phyloP scores from a whole-genome alignment of 805 yeast genomes.

The Nakazawaea wyomingensis region DNA sequence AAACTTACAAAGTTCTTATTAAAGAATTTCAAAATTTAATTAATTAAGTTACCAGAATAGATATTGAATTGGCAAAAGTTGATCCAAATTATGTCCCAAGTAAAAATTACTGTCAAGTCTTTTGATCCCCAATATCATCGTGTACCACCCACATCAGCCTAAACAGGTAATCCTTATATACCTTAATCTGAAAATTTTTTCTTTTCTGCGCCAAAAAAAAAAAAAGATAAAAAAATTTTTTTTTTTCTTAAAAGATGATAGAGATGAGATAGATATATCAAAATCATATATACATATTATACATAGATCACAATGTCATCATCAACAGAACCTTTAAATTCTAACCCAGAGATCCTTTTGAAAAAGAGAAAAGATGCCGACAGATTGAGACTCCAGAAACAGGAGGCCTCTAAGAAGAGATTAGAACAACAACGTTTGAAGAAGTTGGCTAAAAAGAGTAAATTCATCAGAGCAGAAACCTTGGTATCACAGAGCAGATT shows the following conservation, averaged over 20 bases:
- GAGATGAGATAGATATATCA: conserved; percentile 3
- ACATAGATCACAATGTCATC: neutral
- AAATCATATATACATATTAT: neutral
- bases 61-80: no score
- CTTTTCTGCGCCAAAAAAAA: neutral
- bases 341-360: conserved; percentile 72
- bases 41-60: no score
- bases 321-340: conserved; percentile 33
- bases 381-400: conserved; percentile 66
- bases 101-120: no score
- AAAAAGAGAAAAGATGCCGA: conserved; percentile 79
- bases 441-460: conserved; percentile 38
- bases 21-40: no score
- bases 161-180: no score
- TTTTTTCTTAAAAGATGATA: neutral
- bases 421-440: conserved; percentile 40
- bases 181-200: no score
- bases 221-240: neutral
- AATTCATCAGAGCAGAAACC: conserved; percentile 70
- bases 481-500: conserved; percentile 63
- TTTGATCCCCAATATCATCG: no score
- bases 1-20: no score
- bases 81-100: no score
- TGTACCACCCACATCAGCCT: no score
- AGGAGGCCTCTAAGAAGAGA: conserved; percentile 54